Conservation (phyloP, 345 rosid species). For the Gynandropsis gynandra region DNA sequence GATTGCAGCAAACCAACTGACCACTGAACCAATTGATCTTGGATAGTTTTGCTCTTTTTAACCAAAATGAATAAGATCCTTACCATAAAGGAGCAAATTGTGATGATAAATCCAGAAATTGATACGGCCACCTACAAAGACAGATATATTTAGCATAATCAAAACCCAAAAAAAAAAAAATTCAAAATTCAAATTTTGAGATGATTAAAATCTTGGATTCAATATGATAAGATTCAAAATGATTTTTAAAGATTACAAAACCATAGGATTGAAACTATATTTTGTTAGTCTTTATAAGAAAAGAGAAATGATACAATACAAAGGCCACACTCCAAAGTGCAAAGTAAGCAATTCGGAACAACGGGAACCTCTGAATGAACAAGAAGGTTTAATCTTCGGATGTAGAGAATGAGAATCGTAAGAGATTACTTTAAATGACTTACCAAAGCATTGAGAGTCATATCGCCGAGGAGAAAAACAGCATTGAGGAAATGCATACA, state of each 20-base stretch:
- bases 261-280: too few species aligned
- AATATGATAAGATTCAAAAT: constrained; percentile 42
- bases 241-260: constrained; percentile 57
- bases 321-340: constrained; percentile 74
- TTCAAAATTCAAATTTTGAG: neutral
- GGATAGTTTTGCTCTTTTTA: too few species aligned
- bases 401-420: neutral
- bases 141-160: constrained; percentile 2
- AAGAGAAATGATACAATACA: too few species aligned
- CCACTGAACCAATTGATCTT: too few species aligned
- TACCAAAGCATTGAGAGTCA: constrained; percentile 81
- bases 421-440: too few species aligned
- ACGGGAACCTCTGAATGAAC: constrained; percentile 63
- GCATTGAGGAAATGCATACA: constrained; percentile 83
- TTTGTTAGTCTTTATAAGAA: too few species aligned
- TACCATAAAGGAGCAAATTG: constrained; percentile 84
- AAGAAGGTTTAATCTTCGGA: neutral
- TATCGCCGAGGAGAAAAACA: constrained; percentile 67
- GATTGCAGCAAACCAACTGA: too few species aligned
- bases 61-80: too few species aligned
- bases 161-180: constrained; percentile 10
- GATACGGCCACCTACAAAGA: constrained; percentile 90
- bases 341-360: constrained; percentile 86
- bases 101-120: constrained; percentile 88
- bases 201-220: neutral